Conservation (phyloP, 2,329 filamentous ascomycete species). For the Golovinomyces cichoracearum region DNA sequence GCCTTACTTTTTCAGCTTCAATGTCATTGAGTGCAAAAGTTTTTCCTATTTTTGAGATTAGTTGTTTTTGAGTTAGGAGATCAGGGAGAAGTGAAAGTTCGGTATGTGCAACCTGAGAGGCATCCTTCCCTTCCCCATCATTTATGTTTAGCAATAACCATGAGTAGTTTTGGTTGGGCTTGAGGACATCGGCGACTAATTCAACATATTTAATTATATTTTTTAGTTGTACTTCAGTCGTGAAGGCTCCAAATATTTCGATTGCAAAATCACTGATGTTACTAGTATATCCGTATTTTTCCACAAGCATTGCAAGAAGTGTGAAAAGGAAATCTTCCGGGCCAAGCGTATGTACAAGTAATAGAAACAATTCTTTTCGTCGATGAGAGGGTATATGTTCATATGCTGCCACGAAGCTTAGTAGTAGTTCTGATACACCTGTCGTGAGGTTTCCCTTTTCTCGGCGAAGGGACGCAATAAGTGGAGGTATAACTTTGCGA, state of each 20-base stretch:
- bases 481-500: conserved; percentile 71
- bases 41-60: conserved; percentile 28
- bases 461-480: conserved; percentile 62
- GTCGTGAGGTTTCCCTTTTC: conserved; percentile 53
- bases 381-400: conserved; percentile 83
- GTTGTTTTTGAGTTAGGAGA: conserved; percentile 30
- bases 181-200: conserved; percentile 49
- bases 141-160: conserved; percentile 40
- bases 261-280: conserved; percentile 48
- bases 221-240: conserved; percentile 48
- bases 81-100: conserved; percentile 31
- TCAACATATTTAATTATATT: conserved; percentile 54
- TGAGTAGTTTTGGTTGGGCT: conserved; percentile 48
- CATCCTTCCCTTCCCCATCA: conserved; percentile 20
- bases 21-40: conserved; percentile 37
- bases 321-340: conserved; percentile 70
- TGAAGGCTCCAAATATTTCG: conserved; percentile 47
- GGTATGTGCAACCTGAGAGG: conserved; percentile 25
- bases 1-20: conserved; percentile 37
- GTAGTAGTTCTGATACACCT: conserved; percentile 66
- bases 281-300: conserved; percentile 58
- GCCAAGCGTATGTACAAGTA: conserved; percentile 63
- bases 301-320: conserved; percentile 67
- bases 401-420: conserved; percentile 88
- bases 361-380: conserved; percentile 56